Percentiles rank a stretch among this genome's conserved stretches.
Evolutionary conservation across 768 basidiomycete species (phyloP).

Genomic region (Suillus hirtellus): DNA sequence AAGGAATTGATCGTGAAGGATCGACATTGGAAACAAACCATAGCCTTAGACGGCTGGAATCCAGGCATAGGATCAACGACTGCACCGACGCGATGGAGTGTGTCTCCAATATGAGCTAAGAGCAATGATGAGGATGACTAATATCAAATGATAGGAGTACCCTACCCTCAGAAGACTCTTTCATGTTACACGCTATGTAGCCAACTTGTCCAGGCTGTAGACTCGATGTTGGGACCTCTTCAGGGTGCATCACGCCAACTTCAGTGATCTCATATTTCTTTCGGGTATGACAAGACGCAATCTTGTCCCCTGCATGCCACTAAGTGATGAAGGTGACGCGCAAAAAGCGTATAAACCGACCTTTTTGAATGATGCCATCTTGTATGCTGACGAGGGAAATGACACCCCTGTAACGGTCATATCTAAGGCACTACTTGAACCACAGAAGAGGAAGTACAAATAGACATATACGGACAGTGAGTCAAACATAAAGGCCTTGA

Average conservation of each 20-base stretch:
- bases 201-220: slow-evolving; percentile 83
- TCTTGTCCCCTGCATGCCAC: slow-evolving; percentile 75
- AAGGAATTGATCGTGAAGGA: slow-evolving; percentile 7
- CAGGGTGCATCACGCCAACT: slow-evolving; percentile 87
- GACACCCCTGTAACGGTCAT: slow-evolving; percentile 94
- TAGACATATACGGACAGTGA: slow-evolving; percentile 61
- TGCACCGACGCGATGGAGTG: slow-evolving; percentile 74
- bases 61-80: slow-evolving; percentile 83
- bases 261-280: slow-evolving; percentile 90
- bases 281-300: slow-evolving; percentile 78
- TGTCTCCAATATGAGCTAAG: slow-evolving; percentile 92
- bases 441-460: slow-evolving; percentile 8
- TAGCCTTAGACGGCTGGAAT: slow-evolving; percentile 90
- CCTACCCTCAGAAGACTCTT: slow-evolving; percentile 89
- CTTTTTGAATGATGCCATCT: slow-evolving; percentile 79
- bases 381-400: slow-evolving; percentile 87
- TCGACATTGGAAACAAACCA: slow-evolving; percentile 52
- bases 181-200: slow-evolving; percentile 96
- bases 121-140: slow-evolving; percentile 9
- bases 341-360: slow-evolving; percentile 36
- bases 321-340: slow-evolving; percentile 6
- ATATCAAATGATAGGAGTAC: background rate
- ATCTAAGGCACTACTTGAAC: slow-evolving; percentile 47
- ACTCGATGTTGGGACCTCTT: slow-evolving; percentile 71
- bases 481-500: slow-evolving; percentile 92